Evolutionary conservation across 2,329 filamentous ascomycete species (phyloP), one percentile per base, ranked within the genome.

Genomic region (Talaromyces atroroseus): DNA sequence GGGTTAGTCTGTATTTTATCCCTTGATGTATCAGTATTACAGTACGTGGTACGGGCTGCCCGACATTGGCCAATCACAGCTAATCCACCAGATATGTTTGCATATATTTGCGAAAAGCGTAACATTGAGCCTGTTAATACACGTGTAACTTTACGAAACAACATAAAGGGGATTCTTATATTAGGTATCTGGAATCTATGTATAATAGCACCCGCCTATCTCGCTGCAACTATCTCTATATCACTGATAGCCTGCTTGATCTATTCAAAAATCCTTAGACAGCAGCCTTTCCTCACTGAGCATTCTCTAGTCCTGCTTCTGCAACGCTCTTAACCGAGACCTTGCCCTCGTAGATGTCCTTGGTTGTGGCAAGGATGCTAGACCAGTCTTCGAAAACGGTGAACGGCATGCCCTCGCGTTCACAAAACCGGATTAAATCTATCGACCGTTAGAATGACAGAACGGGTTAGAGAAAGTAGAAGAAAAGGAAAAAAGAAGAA

Each of bases 401-500:
- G 71, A 95, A 96, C 0, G 92, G 91, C 20, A 95, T 86, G 10
- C 88, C 83, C 71, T 95, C 85, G 54, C 84, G 85, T 65, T 92
- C 87, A 69, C 92, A 96, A 76, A 90, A 96, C 14, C 81, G 84
- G 61, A 96, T 87, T 56, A 97, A 82, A 73, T 97, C 91, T 90
- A 60, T 18, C 38, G 51, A 1, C n/a, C 46, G 53, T 66, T 49
- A 68, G 59, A 56, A 26, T 47, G 10, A 5, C 4, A 34, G 23
- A 26, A n/a, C 26, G 6, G 3, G 7, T 7, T 4, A 26, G 24
- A 26, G 24, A 26, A 26, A 26, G 24, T 26, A 12, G 34, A 3
- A 8, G 26, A 29, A 1, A 26, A 7, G n/a, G 2, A 8, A 20
- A 29, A 29, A 14, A 14, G 49, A 50, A 56, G 44, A 18, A 49